Evolutionary conservation across 176 grass and related monocot species (phyloP).

Genomic region (Cymbopogon citratus): DNA sequence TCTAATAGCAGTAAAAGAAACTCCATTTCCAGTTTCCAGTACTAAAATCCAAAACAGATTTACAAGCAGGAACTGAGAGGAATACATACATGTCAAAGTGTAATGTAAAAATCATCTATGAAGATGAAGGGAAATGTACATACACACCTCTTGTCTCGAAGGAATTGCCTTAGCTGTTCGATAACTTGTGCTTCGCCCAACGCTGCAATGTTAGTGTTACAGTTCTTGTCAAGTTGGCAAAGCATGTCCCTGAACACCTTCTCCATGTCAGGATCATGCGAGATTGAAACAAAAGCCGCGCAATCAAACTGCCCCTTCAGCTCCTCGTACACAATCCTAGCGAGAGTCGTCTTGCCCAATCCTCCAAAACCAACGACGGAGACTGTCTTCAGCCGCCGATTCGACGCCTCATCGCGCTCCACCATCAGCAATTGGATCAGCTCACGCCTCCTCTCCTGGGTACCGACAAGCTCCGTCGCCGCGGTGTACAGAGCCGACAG

Average conservation of each 20-base stretch:
- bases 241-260: background rate
- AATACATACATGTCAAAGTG: background rate
- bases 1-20: background rate
- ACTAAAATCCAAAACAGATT: too few relatives aligned
- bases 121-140: background rate
- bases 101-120: background rate
- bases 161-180: background rate
- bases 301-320: background rate
- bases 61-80: background rate
- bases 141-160: conserved; percentile 9
- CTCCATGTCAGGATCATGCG: background rate
- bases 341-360: conserved; percentile 7
- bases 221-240: background rate
- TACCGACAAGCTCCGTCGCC: background rate
- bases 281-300: background rate
- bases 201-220: background rate
- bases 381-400: background rate
- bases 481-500: background rate
- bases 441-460: background rate
- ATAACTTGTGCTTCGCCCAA: background rate
- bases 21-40: background rate
- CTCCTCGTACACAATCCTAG: background rate
- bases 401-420: background rate
- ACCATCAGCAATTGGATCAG: background rate
- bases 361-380: background rate